Base-by-base conservation (phyloP, 2,329 filamentous ascomycete genomes). In the Exophiala sp. region DNA sequence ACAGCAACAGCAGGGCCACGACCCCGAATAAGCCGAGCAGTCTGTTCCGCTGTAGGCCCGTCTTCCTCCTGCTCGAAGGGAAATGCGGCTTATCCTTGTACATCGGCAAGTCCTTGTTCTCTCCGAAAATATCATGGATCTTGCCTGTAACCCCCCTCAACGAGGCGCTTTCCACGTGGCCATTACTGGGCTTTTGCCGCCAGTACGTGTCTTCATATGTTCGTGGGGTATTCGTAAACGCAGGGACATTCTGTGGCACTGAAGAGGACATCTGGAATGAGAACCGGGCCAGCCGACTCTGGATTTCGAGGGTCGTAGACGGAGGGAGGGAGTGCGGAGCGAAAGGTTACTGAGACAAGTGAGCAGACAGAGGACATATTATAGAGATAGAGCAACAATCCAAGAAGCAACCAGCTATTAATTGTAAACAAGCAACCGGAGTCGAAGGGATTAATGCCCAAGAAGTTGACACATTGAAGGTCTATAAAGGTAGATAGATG, bases 11-110 rank as follows among this genome's bases (percentile, higher is more conserved):
- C 45, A 85, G 43, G 23, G 75, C 61, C 22, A 88, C 61, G 16
- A 84, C 57, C 7, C 78, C 67, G 27, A 86, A 57, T 4, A 75
- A 68, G 19, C 78, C 55, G 37, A 78, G 64, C 1, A 80, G 68
- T 52, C 85, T 74, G 71, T 85, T 87, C 62, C 79, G 78, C 66
- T 77, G 78, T 71, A 80, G 83, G 60, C 80, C 69, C 27, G 80
- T 75, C 44, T 75, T 74, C 55, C 75, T 73, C 61, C 79, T 78
- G 59, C 78, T 74, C 53, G 69, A 65, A n/a, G 68, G 62, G 50
- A 68, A 72, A 65, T 87, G 93, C n/a, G 93, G 93, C 68, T 98
- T 98, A 71, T 98, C 93, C 71, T 98, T 98, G 74, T 98, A 98
- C 86, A 97, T 90, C 39, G 93, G 93, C 56, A 98, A 73, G 50